Evolutionary conservation across 345 rosid genomes (phyloP).

Genomic region (Euphorbia peplus): DNA sequence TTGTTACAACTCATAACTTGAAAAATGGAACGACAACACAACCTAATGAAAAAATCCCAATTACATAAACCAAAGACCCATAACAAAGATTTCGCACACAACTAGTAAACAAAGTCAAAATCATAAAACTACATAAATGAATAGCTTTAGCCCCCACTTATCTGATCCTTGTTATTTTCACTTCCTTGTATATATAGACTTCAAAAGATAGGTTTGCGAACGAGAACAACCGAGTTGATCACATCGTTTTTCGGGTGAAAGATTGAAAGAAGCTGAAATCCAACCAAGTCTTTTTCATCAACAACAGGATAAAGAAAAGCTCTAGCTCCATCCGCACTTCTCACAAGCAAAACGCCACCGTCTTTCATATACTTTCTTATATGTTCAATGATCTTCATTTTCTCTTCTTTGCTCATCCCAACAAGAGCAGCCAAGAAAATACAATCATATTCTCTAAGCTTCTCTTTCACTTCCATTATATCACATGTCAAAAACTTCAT

Average conservation of each 20-base stretch:
- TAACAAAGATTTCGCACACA: no score
- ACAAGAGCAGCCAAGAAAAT: constrained; percentile 45
- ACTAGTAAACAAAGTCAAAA: no score
- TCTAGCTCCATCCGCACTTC: constrained; percentile 44
- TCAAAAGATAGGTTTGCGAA: constrained; percentile 23
- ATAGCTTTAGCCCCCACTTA: background rate
- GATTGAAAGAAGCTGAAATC: constrained; percentile 37
- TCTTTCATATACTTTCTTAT: constrained; percentile 33
- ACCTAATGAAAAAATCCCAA: no score
- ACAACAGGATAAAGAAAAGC: constrained; percentile 39
- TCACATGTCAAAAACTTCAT: constrained; percentile 34
- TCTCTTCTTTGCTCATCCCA: constrained; percentile 35
- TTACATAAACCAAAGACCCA: no score
- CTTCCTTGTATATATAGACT: background rate
- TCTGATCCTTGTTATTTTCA: no score
- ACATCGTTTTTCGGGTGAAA: constrained; percentile 39
- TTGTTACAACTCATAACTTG: no score
- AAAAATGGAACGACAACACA: no score
- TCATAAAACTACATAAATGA: background rate
- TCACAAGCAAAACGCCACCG: constrained; percentile 33
- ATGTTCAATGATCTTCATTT: constrained; percentile 28
- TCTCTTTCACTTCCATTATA: constrained; percentile 32
- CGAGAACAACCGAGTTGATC: constrained; percentile 37
- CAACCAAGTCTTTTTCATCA: constrained; percentile 28
- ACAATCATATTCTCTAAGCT: constrained; percentile 34